Percentiles rank a stretch among this genome's conserved stretches.
These are phyloP conservation scores for Pythium phragmitis DNA, from an alignment of 352 stramenopile genomes.

Conservation along the genomic window DNA sequence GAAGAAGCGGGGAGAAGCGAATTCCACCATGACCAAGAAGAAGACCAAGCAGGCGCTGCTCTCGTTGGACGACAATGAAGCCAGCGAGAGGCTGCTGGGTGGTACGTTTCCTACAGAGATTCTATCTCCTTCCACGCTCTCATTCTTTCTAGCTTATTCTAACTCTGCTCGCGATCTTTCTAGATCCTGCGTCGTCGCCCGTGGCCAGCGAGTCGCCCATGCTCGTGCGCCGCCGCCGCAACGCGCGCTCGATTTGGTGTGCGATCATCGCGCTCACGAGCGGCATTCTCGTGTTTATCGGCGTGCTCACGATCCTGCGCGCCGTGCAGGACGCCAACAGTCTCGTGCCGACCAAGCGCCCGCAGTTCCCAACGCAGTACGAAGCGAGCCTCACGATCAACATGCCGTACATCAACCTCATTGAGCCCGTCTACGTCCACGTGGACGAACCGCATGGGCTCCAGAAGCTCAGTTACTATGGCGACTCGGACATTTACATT, in stretches of 20 bases:
- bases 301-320: conserved; percentile 75
- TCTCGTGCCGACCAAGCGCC: conserved; percentile 63
- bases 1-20: neutral
- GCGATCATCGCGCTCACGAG: conserved; percentile 74
- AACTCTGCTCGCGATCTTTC: neutral
- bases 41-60: conserved; percentile 63
- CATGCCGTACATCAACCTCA: conserved; percentile 89
- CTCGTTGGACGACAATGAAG: conserved; percentile 41
- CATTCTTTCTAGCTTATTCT: conserved; percentile 1
- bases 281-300: conserved; percentile 83
- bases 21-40: conserved; percentile 31
- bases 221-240: conserved; percentile 51
- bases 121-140: neutral
- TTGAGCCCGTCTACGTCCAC: conserved; percentile 86
- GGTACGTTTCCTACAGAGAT: conserved; percentile 28
- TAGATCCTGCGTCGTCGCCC: conserved; percentile 12
- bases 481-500: conserved; percentile 86
- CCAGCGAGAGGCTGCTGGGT: conserved; percentile 47
- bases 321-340: conserved; percentile 78
- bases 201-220: conserved; percentile 30
- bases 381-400: conserved; percentile 86
- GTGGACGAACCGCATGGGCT: conserved; percentile 68
- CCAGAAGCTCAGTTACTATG: conserved; percentile 89
- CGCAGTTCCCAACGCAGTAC: conserved; percentile 79
- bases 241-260: conserved; percentile 77